Conservation (phyloP, 805 yeast species). For the Metschnikowia baotianmanensis region DNA sequence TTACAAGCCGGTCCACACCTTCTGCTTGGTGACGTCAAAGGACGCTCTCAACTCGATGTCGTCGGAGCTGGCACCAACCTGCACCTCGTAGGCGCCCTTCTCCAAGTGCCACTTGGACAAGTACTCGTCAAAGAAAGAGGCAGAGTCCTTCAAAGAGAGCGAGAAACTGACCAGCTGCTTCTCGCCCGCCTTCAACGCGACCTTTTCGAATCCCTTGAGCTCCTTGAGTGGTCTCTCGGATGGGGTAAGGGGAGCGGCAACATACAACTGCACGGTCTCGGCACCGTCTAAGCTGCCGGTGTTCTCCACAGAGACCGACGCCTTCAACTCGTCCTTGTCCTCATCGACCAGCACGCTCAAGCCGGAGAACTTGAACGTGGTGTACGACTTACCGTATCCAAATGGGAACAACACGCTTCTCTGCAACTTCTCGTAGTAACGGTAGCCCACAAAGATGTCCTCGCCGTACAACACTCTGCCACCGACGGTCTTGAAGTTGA, state of each 20-base stretch:
- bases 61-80: conserved; percentile 22
- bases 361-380: conserved; percentile 24
- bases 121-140: conserved; percentile 32
- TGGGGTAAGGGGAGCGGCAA: conserved; percentile 18
- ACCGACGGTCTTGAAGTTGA: conserved; percentile 28
- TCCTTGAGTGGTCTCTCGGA: conserved; percentile 28
- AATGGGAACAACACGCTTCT: conserved; percentile 31
- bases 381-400: conserved; percentile 33
- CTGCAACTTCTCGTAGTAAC: conserved; percentile 29
- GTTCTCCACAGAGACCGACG: conserved; percentile 22
- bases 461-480: conserved; percentile 35
- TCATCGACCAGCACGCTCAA: conserved; percentile 17
- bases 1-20: conserved; percentile 15
- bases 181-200: conserved; percentile 20
- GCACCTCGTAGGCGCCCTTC: conserved; percentile 25
- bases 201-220: conserved; percentile 31
- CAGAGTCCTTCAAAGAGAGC: conserved; percentile 25
- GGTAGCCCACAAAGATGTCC: conserved; percentile 32
- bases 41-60: conserved; percentile 10
- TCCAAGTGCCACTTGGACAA: conserved; percentile 26
- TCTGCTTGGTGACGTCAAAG: conserved; percentile 9
- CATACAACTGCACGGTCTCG: conserved; percentile 31
- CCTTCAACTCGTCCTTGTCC: conserved; percentile 19
- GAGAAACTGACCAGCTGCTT: no score
- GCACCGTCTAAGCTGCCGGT: conserved; percentile 25